Percentiles rank a stretch among this genome's conserved stretches.
Conservation (phyloP, 305 asterid genomes). For the Fraxinus sp. region DNA sequence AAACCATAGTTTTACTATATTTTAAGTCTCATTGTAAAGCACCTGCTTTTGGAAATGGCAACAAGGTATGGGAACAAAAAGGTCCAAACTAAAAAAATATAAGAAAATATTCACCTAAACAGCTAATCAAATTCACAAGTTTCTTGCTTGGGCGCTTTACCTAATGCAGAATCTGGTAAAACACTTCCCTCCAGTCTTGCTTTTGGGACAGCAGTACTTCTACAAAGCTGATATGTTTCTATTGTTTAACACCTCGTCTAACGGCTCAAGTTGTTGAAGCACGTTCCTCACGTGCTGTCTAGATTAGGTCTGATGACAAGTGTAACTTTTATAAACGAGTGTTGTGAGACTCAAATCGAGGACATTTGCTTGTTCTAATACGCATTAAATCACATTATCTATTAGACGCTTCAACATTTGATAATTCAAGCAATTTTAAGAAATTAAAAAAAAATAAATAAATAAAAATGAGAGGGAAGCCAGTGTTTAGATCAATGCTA, state of each 20-base stretch:
- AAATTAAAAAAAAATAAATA: not conserved
- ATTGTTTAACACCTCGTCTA: not conserved
- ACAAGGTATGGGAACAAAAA: not conserved
- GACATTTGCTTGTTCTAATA: not conserved
- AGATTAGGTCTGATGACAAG: not conserved
- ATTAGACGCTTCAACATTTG: not conserved
- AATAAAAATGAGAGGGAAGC: not conserved
- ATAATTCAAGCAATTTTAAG: not conserved
- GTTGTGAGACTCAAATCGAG: not conserved
- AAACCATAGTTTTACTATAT: not conserved
- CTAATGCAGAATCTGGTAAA: not conserved
- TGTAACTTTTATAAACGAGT: not conserved
- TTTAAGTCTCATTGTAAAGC: not conserved
- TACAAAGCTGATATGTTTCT: not conserved
- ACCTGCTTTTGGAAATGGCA: conserved; percentile 7
- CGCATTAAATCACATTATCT: not conserved
- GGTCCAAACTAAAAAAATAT: not conserved
- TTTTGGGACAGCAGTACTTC: not conserved
- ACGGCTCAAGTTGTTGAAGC: not conserved
- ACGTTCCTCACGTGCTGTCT: not conserved
- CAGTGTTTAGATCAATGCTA: not conserved
- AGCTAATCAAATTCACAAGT: not conserved
- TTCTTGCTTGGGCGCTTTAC: not conserved
- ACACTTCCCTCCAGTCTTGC: not conserved
- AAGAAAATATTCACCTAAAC: not conserved